Evolutionary conservation across 805 yeast genomes (phyloP).

Genomic region (Starmera quercuum): DNA sequence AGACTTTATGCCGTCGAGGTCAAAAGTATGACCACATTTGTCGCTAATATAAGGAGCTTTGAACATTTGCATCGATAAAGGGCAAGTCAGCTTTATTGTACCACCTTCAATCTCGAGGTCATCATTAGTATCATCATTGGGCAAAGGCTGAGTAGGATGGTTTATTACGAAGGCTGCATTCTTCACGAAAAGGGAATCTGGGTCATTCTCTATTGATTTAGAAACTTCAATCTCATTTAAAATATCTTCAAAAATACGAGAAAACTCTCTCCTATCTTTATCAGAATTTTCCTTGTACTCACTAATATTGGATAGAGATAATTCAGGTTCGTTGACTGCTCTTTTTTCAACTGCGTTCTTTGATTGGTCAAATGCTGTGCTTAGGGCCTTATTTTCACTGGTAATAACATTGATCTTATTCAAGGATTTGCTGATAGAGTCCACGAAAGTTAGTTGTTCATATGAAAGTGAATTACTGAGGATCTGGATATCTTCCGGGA

Average conservation of each 20-base stretch:
- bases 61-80: conserved; percentile 48
- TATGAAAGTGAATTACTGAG: too few relatives aligned
- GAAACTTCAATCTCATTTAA: background rate
- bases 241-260: conserved; percentile 6
- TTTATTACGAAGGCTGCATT: conserved; percentile 40
- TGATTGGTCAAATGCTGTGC: conserved; percentile 11
- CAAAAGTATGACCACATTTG: conserved; percentile 58
- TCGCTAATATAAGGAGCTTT: conserved; percentile 46
- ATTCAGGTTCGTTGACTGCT: conserved; percentile 5
- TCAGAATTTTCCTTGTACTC: background rate
- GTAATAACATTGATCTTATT: too few relatives aligned
- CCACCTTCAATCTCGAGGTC: conserved; percentile 71
- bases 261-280: conserved; percentile 11
- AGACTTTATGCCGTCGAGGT: conserved; percentile 35
- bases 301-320: conserved; percentile 8
- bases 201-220: background rate
- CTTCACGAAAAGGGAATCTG: conserved; percentile 22
- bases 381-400: too few relatives aligned
- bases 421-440: too few relatives aligned
- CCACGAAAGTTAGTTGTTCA: too few relatives aligned
- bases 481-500: too few relatives aligned
- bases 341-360: conserved; percentile 3
- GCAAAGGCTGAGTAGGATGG: conserved; percentile 58
- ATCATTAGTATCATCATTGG: conserved; percentile 30
- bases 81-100: conserved; percentile 58